Conservation (phyloP, 352 stramenopile species). For the Globisporangium paroecandrum region DNA sequence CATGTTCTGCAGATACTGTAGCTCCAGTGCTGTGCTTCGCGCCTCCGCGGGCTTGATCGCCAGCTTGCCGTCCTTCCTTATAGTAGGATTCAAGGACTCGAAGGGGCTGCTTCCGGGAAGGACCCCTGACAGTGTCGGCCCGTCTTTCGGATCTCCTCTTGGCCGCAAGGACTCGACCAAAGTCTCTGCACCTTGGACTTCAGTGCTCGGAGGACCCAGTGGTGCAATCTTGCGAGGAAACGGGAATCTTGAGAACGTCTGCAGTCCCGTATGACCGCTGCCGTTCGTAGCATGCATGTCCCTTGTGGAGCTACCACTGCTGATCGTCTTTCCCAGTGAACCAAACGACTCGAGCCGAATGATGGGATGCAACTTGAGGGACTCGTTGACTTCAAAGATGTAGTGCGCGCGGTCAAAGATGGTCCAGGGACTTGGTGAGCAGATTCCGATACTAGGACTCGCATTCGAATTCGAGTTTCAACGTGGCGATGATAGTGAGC, state of each 20-base stretch:
- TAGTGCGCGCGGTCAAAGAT: not conserved
- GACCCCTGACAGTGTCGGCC: not conserved
- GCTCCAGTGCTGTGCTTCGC: not conserved
- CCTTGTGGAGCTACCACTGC: not conserved
- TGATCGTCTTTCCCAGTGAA: not conserved
- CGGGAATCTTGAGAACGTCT: not conserved
- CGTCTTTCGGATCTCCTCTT: not conserved
- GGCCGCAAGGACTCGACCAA: not conserved
- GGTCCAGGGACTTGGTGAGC: not conserved
- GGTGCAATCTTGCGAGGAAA: not conserved
- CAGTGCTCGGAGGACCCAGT: not conserved
- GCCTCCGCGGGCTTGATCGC: not conserved
- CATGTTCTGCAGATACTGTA: not conserved
- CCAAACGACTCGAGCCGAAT: not conserved
- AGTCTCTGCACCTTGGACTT: not conserved
- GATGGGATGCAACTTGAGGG: not conserved
- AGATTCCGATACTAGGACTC: not conserved
- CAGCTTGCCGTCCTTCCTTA: not conserved
- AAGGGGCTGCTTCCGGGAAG: not conserved
- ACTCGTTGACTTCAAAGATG: constrained; percentile 1
- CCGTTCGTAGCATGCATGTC: not conserved
- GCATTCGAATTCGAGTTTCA: not conserved
- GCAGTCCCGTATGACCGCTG: not conserved
- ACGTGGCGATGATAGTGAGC: not conserved
- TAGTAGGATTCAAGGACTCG: not conserved